Evolutionary conservation across 257 asterid genomes (phyloP).

Genomic region (Solanum clarkiae): DNA sequence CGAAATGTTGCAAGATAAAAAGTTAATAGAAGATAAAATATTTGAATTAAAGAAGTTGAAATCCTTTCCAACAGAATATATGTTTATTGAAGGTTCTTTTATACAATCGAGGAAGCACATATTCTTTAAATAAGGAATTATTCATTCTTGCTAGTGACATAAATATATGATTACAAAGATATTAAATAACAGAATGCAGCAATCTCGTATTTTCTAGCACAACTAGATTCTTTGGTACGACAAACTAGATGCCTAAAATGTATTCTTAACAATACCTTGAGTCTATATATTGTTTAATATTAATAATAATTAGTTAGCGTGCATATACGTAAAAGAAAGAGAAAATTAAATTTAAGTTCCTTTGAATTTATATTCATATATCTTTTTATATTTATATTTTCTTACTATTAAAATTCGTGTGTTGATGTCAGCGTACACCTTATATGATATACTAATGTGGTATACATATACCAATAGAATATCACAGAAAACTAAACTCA

Average conservation of each 20-base stretch:
- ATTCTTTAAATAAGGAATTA: not conserved
- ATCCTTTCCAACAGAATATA: not conserved
- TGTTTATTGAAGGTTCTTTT: not conserved
- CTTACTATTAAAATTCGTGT: too few species aligned
- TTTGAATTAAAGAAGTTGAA: not conserved
- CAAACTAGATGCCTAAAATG: not conserved
- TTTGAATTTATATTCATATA: too few species aligned
- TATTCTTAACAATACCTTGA: not conserved
- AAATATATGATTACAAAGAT: not conserved
- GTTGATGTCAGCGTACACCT: too few species aligned
- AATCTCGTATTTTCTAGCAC: not conserved
- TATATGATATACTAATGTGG: too few species aligned
- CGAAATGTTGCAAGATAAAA: not conserved
- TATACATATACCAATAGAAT: too few species aligned
- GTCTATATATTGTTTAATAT: not conserved
- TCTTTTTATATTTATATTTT: too few species aligned
- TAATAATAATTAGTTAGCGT: too few species aligned
- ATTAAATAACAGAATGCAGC: not conserved
- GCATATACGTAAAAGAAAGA: not conserved
- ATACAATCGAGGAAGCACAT: not conserved
- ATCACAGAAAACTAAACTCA: too few species aligned
- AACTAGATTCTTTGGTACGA: not conserved
- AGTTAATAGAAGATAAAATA: not conserved
- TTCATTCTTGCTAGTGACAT: not conserved
- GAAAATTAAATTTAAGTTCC: too few species aligned